Percentiles rank a stretch among this genome's conserved stretches.
Evolutionary conservation across 768 basidiomycete genomes (phyloP).

Genomic region (Lentinula detonsa): DNA sequence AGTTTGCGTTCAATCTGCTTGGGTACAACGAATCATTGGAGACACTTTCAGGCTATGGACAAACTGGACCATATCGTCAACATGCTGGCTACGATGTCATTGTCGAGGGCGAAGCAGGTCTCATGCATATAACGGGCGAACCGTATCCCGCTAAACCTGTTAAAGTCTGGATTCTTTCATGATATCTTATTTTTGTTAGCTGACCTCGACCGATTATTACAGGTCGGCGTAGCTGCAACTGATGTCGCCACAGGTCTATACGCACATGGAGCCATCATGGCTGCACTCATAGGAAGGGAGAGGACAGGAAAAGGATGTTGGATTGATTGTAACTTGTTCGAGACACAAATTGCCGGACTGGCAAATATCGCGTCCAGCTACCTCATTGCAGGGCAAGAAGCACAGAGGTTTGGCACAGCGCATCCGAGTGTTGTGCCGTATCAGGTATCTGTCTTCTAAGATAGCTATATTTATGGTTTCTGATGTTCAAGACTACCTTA

Average conservation of each 20-base stretch:
- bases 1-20: neutral
- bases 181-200: conserved; percentile 37
- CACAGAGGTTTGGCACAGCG: conserved; percentile 81
- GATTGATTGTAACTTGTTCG: conserved; percentile 92
- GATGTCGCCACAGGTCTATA: conserved; percentile 87
- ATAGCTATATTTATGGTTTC: neutral
- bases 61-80: conserved; percentile 82
- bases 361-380: conserved; percentile 93
- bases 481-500: neutral
- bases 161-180: neutral
- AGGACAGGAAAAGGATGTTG: conserved; percentile 84
- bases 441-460: conserved; percentile 27
- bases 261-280: conserved; percentile 90
- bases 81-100: conserved; percentile 87
- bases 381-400: conserved; percentile 81
- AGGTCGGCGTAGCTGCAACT: conserved; percentile 94
- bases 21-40: neutral
- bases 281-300: conserved; percentile 74
- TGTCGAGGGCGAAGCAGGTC: conserved; percentile 85
- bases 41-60: conserved; percentile 58
- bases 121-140: conserved; percentile 81
- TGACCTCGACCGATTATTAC: conserved; percentile 61
- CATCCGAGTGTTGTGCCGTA: conserved; percentile 95
- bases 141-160: neutral
- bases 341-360: conserved; percentile 88